A percentile compares a stretch with the other conserved stretches of the same genome.
Conservation (phyloP, 352 stramenopile species). For the Thalassiosira sp. region DNA sequence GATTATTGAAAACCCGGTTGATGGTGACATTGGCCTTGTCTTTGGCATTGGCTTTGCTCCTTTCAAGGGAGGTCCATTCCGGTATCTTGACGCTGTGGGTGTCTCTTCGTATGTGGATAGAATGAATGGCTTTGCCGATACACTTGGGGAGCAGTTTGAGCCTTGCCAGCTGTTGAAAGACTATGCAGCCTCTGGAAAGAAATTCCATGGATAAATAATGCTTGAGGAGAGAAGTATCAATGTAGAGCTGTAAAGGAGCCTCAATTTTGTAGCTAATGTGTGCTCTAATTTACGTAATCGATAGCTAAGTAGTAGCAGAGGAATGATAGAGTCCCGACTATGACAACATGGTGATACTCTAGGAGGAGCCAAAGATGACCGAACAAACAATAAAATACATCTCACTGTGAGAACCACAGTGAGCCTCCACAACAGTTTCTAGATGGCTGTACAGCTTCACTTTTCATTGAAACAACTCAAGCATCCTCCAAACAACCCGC, state of each 20-base stretch:
- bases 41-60: conserved; percentile 98
- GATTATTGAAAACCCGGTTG: conserved; percentile 94
- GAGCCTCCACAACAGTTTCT: conserved; percentile 16
- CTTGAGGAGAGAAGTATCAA: too few relatives aligned
- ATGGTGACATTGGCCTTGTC: conserved; percentile 97
- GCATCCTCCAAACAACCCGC: conserved; percentile 37
- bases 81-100: conserved; percentile 93
- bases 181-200: conserved; percentile 95
- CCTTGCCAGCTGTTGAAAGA: conserved; percentile 95
- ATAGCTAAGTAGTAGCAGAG: not conserved
- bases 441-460: not conserved
- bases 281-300: not conserved
- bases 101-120: conserved; percentile 92
- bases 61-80: conserved; percentile 96
- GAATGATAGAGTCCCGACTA: not conserved
- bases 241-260: too few relatives aligned
- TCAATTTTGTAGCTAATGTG: not conserved
- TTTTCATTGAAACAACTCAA: conserved; percentile 4
- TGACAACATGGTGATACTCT: too few relatives aligned
- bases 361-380: too few relatives aligned
- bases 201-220: conserved; percentile 91
- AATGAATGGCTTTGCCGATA: conserved; percentile 94
- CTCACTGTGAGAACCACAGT: not conserved
- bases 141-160: conserved; percentile 94
- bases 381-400: not conserved